A percentile compares a stretch with the other conserved stretches of the same genome.
Evolutionary conservation across 768 basidiomycete genomes (phyloP).

Genomic region (Tylopilus vinaceipallidus): DNA sequence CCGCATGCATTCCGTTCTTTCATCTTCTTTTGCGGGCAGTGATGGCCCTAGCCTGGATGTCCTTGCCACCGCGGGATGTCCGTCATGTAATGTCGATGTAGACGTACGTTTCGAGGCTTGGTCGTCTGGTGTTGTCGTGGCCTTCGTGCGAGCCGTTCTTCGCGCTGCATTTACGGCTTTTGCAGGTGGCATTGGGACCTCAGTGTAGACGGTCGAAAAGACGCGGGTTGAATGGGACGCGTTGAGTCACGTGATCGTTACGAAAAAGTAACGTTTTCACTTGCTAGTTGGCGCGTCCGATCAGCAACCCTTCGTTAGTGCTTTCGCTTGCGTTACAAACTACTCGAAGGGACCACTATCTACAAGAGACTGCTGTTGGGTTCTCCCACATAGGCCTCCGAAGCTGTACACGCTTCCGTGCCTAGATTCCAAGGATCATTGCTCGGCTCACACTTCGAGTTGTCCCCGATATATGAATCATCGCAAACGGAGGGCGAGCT

Average conservation of each 20-base stretch:
- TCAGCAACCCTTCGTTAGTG: too few species aligned
- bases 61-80: constrained; percentile 29
- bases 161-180: constrained; percentile 4
- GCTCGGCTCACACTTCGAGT: background rate
- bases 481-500: constrained; percentile 4
- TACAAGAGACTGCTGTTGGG: constrained; percentile 5
- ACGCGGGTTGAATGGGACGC: constrained; percentile 5
- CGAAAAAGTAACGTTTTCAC: too few species aligned
- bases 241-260: constrained; percentile 12
- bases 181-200: constrained; percentile 11
- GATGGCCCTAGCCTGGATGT: constrained; percentile 3
- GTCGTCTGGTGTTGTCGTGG: background rate
- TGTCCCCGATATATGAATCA: constrained; percentile 1
- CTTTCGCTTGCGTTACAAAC: too few species aligned
- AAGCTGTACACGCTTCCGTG: background rate
- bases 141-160: constrained; percentile 15
- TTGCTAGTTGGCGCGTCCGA: too few species aligned
- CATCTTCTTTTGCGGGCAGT: constrained; percentile 31
- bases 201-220: background rate
- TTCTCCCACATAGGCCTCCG: constrained; percentile 8
- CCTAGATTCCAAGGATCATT: constrained; percentile 8
- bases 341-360: too few species aligned
- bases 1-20: constrained; percentile 52
- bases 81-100: constrained; percentile 28
- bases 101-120: constrained; percentile 22